phyloP scores from a whole-genome alignment of 1,139 yeast genomes.

The Taphrina flavorubra region DNA sequence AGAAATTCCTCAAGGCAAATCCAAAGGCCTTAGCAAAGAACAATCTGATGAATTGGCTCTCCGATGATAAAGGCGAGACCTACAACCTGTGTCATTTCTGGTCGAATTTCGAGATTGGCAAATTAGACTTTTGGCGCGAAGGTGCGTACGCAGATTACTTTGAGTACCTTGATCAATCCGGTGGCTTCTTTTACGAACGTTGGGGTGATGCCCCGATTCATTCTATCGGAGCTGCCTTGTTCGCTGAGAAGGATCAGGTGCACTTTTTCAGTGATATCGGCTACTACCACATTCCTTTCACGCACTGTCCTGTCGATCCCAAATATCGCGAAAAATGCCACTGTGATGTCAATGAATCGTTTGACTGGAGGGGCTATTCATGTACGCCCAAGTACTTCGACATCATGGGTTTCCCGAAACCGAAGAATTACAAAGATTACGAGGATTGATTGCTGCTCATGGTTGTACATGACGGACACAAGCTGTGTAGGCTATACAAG shows the following conservation, averaged over 20 bases:
- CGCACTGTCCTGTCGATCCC: constrained; percentile 72
- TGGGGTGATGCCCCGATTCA: constrained; percentile 98
- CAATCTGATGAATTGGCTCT: constrained; percentile 71
- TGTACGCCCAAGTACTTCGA: constrained; percentile 38
- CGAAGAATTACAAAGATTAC: constrained; percentile 37
- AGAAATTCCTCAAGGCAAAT: constrained; percentile 63
- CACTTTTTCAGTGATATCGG: constrained; percentile 58
- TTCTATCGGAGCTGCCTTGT: constrained; percentile 49
- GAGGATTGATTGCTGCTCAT: constrained; percentile 1
- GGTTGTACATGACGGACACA: too few species aligned
- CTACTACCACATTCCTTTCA: constrained; percentile 70
- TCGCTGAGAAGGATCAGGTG: constrained; percentile 37
- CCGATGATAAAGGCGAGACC: constrained; percentile 59
- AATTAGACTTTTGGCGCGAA: constrained; percentile 75
- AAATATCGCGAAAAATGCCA: constrained; percentile 59
- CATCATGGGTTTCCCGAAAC: constrained; percentile 34
- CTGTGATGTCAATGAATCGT: constrained; percentile 75
- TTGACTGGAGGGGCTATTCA: constrained; percentile 85
- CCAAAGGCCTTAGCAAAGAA: constrained; percentile 72
- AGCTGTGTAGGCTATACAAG: too few species aligned
- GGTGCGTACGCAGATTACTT: constrained; percentile 72
- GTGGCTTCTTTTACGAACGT: constrained; percentile 90
- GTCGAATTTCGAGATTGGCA: constrained; percentile 89
- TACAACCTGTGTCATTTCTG: constrained; percentile 92
- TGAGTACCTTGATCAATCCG: constrained; percentile 71